A percentile compares a stretch with the other conserved stretches of the same genome.
Conservation (phyloP, 768 basidiomycete species). For the Vararia minispora region DNA sequence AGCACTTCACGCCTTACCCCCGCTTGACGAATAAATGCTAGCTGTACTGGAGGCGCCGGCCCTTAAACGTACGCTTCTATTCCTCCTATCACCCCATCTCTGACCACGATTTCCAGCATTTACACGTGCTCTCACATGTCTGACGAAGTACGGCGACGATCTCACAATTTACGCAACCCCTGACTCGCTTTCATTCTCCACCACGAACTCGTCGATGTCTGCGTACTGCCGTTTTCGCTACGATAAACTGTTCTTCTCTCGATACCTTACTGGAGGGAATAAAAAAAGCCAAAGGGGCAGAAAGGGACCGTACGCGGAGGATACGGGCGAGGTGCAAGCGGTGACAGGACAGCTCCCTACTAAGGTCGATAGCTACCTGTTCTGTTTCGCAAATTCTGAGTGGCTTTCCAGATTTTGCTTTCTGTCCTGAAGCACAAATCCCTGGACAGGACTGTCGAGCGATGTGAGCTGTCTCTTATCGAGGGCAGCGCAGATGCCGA, state of each 20-base stretch:
- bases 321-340: conserved; percentile 26
- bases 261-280: conserved; percentile 37
- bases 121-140: conserved; percentile 61
- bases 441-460: conserved; percentile 66
- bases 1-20: too few relatives aligned
- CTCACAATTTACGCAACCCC: conserved; percentile 54
- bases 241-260: conserved; percentile 55
- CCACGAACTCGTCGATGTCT: conserved; percentile 72
- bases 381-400: conserved; percentile 15
- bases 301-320: conserved; percentile 15
- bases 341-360: conserved; percentile 58
- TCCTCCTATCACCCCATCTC: conserved; percentile 2
- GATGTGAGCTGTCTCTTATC: conserved; percentile 61
- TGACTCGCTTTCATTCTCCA: conserved; percentile 51
- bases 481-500: conserved; percentile 35
- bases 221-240: conserved; percentile 77
- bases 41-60: conserved; percentile 51
- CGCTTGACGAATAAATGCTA: too few relatives aligned
- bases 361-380: conserved; percentile 35
- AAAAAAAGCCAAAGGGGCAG: too few relatives aligned
- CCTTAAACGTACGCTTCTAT: conserved; percentile 29
- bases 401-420: conserved; percentile 38
- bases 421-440: conserved; percentile 66
- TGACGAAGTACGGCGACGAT: conserved; percentile 78
- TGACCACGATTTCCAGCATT: conserved; percentile 38